phyloP scores from a whole-genome alignment of 306 rosid genomes.

The Clitoria ternatea region DNA sequence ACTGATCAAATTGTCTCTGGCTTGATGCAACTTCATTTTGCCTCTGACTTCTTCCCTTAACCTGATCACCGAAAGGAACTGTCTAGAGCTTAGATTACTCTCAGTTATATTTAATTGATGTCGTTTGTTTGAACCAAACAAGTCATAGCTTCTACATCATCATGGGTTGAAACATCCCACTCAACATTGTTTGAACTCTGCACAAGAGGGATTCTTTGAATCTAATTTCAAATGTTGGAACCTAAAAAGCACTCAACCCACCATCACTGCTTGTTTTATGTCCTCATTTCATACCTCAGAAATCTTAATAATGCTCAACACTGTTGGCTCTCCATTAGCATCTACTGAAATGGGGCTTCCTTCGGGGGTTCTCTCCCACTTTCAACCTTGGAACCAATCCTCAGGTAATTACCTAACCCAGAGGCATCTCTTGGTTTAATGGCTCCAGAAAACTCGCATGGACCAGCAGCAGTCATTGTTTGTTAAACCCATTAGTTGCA shows the following conservation, averaged over 20 bases:
- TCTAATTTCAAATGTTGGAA: background rate
- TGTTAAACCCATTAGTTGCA: background rate
- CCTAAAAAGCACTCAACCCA: background rate
- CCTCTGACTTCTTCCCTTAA: background rate
- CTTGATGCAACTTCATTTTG: background rate
- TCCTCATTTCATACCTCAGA: background rate
- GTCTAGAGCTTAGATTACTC: background rate
- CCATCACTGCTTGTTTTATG: background rate
- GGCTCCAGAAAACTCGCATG: background rate
- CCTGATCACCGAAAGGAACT: background rate
- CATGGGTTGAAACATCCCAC: background rate
- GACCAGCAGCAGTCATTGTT: background rate
- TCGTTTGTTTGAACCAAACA: background rate
- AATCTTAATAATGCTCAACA: background rate
- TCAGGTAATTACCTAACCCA: background rate
- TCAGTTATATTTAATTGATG: background rate
- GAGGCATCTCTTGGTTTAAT: background rate
- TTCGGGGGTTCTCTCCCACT: background rate
- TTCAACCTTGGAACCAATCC: background rate
- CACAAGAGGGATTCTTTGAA: background rate
- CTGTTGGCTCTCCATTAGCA: background rate
- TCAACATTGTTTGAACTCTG: background rate
- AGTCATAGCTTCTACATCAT: background rate
- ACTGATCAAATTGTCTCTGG: no score
- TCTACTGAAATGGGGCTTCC: background rate